Evolutionary conservation across 768 basidiomycete genomes (phyloP), one percentile per base, ranked within the genome.

Genomic region (Scleroderma bovista): DNA sequence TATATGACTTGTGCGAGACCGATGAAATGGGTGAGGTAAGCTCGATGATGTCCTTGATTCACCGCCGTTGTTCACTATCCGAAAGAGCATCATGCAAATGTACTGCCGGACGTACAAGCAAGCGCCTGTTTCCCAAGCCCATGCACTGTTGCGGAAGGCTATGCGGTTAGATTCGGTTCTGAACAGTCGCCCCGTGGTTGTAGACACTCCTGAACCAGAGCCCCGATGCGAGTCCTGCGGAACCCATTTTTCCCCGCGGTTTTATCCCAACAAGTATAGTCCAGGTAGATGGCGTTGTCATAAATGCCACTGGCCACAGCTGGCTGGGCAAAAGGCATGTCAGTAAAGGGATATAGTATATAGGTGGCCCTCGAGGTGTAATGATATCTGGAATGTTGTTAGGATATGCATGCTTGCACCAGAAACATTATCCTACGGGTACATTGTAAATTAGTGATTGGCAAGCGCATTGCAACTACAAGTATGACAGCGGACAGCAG

Each of bases 71-170:
- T 16, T 29, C 29, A 29, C 9, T 16, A 22, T 40, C 32, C 23
- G 19, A 34, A 46, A 96, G 93, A 92, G 91, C 10, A 88, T 92
- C 1, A 76, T 97, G 17, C 92, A 96, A 69, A 82, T 89, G 12
- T 98, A 89, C 64, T 86, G 85, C 47, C 79, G 79, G 52, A 76
- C 79, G 11, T 94, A 93, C 74, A 98, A 98, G 66, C 85, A 85
- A 59, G 84, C 86, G 7, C 73, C 75, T 1, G 70, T 83, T 2
- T 72, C 73, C 12, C 83, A 88, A 57, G 83, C 90, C 2, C 92
- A 95, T 63, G 88, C 83, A 2, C 76, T 94, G 6, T 78, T 96
- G 22, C 88, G 95, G 45, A 94, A 94, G 67, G 93, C 93, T 8
- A 80, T 81, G 16, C 81, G 92, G 16, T 73, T 97, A 17, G 95